phyloP scores from a whole-genome alignment of 148 eudicot genomes.

The Camellia granthamiana region DNA sequence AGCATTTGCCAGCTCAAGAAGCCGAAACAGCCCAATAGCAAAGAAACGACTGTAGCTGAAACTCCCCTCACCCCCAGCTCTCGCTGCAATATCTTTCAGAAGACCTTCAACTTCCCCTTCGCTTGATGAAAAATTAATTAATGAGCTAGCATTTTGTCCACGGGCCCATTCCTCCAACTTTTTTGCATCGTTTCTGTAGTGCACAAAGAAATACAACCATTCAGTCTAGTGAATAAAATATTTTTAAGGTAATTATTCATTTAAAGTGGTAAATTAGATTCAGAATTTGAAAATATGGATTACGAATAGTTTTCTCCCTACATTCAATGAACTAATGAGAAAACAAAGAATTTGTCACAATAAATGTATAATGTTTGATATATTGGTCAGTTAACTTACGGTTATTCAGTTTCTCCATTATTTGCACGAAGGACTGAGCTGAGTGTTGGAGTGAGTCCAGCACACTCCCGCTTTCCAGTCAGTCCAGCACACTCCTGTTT shows the following conservation, averaged over 20 bases:
- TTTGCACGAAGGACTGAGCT: no score
- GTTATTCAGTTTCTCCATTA: no score
- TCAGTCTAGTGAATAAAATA: background rate
- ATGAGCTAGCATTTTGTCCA: conserved; percentile 55
- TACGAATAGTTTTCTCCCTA: background rate
- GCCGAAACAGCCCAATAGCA: conserved; percentile 90
- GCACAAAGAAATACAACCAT: conserved; percentile 10
- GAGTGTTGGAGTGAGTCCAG: no score
- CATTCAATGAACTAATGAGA: background rate
- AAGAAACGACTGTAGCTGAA: conserved; percentile 97
- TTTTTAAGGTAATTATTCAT: background rate
- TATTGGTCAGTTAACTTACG: no score
- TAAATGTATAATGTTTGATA: no score
- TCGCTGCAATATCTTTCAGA: conserved; percentile 77
- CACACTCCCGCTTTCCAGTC: no score
- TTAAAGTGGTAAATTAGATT: background rate
- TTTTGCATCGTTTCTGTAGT: conserved; percentile 73
- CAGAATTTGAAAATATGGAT: background rate
- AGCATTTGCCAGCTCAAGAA: conserved; percentile 86
- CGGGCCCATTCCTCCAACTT: conserved; percentile 94
- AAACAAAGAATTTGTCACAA: background rate
- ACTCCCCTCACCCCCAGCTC: conserved; percentile 59
- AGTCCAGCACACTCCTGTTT: no score
- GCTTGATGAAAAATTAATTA: conserved; percentile 71
- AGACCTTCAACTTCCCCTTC: conserved; percentile 80